Conservation (phyloP, 306 rosid genomes). For the Betula pendula region DNA sequence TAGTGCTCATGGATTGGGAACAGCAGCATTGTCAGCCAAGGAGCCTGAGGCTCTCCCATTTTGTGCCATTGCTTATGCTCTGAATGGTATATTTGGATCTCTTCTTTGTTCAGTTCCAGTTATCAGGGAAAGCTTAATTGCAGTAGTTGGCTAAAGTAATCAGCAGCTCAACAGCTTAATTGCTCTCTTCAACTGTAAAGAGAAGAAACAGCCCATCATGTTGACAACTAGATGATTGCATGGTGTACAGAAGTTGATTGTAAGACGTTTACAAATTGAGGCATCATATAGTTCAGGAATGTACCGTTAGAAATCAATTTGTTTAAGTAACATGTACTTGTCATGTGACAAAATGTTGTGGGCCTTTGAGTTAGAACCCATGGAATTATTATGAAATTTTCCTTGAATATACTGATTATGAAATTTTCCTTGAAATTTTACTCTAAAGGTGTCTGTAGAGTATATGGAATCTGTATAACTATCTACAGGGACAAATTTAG, state of each 20-base stretch:
- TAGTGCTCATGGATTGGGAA: slow-evolving; percentile 96
- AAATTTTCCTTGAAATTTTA: too few relatives aligned
- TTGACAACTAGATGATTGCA: background rate
- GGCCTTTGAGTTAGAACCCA: too few relatives aligned
- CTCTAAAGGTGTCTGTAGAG: too few relatives aligned
- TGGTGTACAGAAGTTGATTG: background rate
- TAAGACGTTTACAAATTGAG: background rate
- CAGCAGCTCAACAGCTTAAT: too few relatives aligned
- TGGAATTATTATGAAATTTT: too few relatives aligned
- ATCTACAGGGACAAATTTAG: too few relatives aligned
- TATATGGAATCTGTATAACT: too few relatives aligned
- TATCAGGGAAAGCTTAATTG: slow-evolving; percentile 74
- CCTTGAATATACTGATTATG: too few relatives aligned
- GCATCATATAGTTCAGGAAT: background rate
- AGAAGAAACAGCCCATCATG: background rate
- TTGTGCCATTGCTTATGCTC: slow-evolving; percentile 90
- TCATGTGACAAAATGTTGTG: background rate
- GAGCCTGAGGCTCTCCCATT: slow-evolving; percentile 99
- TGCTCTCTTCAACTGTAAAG: background rate
- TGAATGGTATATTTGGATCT: slow-evolving; percentile 92
- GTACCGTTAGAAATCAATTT: background rate
- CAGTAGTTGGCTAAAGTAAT: slow-evolving; percentile 60
- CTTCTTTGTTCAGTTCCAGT: slow-evolving; percentile 79
- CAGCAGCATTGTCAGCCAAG: slow-evolving; percentile 93
- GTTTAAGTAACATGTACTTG: background rate